phyloP scores from a whole-genome alignment of 2,329 filamentous ascomycete species.

The Microdochium nivale region DNA sequence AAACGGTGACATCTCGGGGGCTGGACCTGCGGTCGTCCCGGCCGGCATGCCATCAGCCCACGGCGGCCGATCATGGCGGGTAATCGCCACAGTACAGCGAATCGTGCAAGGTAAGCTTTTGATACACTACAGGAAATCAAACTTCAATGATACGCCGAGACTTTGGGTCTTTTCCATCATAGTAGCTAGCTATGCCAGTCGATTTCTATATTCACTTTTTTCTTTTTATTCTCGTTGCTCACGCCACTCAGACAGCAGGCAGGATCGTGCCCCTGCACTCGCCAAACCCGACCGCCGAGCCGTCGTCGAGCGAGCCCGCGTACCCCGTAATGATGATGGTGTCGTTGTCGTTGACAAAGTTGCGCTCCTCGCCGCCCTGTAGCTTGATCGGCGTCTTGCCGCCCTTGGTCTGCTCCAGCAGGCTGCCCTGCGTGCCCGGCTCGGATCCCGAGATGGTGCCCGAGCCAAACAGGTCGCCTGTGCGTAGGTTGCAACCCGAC shows the following conservation, averaged over 20 bases:
- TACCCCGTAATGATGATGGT: conserved; percentile 55
- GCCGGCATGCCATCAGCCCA: too few species aligned
- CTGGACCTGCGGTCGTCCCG: too few species aligned
- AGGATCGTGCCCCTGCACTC: conserved; percentile 59
- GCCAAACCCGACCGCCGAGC: conserved; percentile 67
- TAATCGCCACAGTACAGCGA: too few species aligned
- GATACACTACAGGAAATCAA: too few species aligned
- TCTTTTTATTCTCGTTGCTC: too few species aligned
- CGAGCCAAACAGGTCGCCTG: conserved; percentile 68
- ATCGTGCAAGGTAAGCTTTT: too few species aligned
- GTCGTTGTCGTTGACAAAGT: conserved; percentile 68
- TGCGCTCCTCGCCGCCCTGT: conserved; percentile 42
- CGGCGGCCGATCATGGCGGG: too few species aligned
- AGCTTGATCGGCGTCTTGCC: conserved; percentile 58
- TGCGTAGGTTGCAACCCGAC: conserved; percentile 65
- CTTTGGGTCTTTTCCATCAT: too few species aligned
- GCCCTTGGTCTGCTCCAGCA: conserved; percentile 63
- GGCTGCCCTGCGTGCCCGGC: conserved; percentile 47
- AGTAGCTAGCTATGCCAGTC: too few species aligned
- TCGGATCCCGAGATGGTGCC: conserved; percentile 60
- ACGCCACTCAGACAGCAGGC: conserved; percentile 22
- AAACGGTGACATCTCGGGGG: too few species aligned
- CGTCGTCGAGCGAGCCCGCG: conserved; percentile 53
- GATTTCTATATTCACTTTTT: too few species aligned
- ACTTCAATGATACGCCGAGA: too few species aligned